Percentiles rank a stretch among this genome's conserved stretches.
phyloP scores from a whole-genome alignment of 179 eudicot species.

The Drosera spatulata region DNA sequence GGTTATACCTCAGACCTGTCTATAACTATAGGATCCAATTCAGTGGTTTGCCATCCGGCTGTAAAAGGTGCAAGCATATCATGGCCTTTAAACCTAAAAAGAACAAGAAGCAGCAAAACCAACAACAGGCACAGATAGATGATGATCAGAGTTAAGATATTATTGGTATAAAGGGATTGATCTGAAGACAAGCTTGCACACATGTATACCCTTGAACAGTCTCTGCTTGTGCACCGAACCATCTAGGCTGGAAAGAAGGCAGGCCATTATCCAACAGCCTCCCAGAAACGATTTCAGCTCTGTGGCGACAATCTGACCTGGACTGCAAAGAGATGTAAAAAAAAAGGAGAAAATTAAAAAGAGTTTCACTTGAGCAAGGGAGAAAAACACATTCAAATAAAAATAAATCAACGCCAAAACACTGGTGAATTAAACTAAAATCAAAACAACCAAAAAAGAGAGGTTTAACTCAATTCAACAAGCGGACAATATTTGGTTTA shows the following conservation, averaged over 20 bases:
- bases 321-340: no score
- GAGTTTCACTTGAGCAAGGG: no score
- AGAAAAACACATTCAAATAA: no score
- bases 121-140: not conserved
- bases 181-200: constrained; percentile 1
- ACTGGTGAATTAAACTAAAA: no score
- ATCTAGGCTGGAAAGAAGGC: constrained; percentile 26
- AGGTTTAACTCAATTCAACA: no score
- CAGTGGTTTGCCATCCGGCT: constrained; percentile 79
- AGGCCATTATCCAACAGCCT: not conserved
- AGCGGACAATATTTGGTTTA: no score
- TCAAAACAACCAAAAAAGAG: no score
- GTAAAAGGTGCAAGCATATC: constrained; percentile 92
- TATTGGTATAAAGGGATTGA: not conserved
- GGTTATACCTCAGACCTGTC: constrained; percentile 65
- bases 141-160: not conserved
- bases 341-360: no score
- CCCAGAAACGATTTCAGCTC: no score
- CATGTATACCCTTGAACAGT: constrained; percentile 23
- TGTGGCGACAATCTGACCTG: no score
- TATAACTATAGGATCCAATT: constrained; percentile 65
- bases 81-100: constrained; percentile 69
- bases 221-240: constrained; percentile 31
- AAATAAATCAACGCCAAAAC: no score
- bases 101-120: not conserved